Conservation (phyloP, 2,329 filamentous ascomycete genomes). For the Chaetomiaceae sp. region DNA sequence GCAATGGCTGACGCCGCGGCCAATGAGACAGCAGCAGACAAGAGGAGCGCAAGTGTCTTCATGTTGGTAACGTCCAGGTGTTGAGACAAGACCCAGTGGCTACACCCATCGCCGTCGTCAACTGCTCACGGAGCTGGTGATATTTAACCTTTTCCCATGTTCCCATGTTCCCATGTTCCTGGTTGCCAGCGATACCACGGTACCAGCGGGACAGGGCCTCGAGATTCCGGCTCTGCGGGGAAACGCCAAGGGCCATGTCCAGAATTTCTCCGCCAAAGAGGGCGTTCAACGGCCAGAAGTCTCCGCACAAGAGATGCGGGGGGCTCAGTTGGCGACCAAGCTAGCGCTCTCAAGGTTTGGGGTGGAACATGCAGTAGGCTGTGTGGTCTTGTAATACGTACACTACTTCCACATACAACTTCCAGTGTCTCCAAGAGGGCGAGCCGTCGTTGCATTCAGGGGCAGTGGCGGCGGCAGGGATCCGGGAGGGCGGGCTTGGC, state of each 20-base stretch:
- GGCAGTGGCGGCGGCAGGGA: too few relatives aligned
- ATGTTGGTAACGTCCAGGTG: background rate
- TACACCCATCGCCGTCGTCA: background rate
- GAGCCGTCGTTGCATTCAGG: too few relatives aligned
- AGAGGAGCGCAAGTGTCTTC: constrained; percentile 2
- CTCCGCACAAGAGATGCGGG: background rate
- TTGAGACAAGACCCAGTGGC: background rate
- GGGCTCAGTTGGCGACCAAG: background rate
- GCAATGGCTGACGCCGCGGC: constrained; percentile 1
- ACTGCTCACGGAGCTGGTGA: background rate
- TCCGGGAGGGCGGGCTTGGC: too few relatives aligned
- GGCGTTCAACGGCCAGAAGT: background rate
- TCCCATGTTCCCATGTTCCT: too few relatives aligned
- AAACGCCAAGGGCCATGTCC: background rate
- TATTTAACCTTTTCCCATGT: background rate
- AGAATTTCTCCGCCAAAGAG: constrained; percentile 3
- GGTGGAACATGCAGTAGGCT: too few relatives aligned
- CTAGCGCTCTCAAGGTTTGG: background rate
- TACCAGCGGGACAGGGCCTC: too few relatives aligned
- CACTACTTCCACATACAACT: too few relatives aligned
- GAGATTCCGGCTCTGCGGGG: too few relatives aligned
- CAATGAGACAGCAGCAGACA: constrained; percentile 5
- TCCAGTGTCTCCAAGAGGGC: too few relatives aligned
- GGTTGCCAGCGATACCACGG: too few relatives aligned
- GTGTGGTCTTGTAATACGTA: too few relatives aligned